Evolutionary conservation across 2,329 filamentous ascomycete genomes (phyloP), one percentile per base, ranked within the genome.

Genomic region (Trichoderma citrinoviride): DNA sequence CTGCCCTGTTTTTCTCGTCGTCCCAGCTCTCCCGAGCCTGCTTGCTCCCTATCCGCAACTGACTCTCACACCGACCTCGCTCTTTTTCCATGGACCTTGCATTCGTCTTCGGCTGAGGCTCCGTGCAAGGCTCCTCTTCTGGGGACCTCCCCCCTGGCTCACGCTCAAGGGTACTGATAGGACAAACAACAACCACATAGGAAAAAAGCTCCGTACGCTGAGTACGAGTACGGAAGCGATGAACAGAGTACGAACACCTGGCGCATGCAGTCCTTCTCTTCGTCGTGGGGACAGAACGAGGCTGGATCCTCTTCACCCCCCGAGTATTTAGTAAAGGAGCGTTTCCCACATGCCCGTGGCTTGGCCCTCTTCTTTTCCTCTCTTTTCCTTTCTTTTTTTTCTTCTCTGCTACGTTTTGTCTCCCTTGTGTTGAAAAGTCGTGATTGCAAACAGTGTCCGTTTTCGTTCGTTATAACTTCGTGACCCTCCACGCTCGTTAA

Each of bases 321-420:
- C 23, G 49, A 43, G 52, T 62, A 64, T 64, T 64, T 64, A 57
- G 44, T 56, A 40, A 50, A 50, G 62, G 54, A 52, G 60, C 15
- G 8, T 8, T 25, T 62, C 49, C 60, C 40, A 25, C 49, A n/a
- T 49, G 41, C 23, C 12, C 1, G 27, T 23, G 19, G 19, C 33
- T 47, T 56, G 50, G 29, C 53, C 33, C 44, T 64, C 27, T 53
- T 65, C 29, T 44, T 29, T 21, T 43, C 8, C 23, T n/a, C 21
- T 47, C 37, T 54, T 49, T 23, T 14, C n/a, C 19, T 15, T 23
- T 41, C 6, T 21, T 15, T 25, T 25, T 25, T 25, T 23, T 12
- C 29, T 23, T 46, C n/a, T 55, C 23, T 50, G 29, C 23, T 54
- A 44, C 44, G 25, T 49, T 37, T 53, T 50, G 25, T 61, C 49